Evolutionary conservation across 257 asterid species (phyloP).

Genomic region (Solanum corneliomulleri): DNA sequence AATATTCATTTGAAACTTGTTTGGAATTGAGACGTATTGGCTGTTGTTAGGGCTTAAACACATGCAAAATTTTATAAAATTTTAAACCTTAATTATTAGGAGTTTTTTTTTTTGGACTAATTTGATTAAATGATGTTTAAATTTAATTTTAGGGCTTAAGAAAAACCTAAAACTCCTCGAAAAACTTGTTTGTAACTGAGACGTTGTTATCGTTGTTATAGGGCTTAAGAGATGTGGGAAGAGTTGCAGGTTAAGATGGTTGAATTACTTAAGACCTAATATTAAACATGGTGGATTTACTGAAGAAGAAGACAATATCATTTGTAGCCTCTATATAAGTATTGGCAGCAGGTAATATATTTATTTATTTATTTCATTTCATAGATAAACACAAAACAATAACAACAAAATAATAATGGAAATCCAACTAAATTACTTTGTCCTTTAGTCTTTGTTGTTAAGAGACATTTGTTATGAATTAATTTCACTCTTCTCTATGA

Average conservation of each 20-base stretch:
- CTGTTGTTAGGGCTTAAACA: neutral
- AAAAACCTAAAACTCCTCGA: neutral
- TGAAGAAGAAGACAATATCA: constrained; percentile 94
- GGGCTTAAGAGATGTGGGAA: constrained; percentile 97
- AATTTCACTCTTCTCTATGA: neutral
- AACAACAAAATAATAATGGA: neutral
- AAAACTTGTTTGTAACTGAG: neutral
- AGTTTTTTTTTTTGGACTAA: neutral
- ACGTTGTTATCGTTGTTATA: neutral
- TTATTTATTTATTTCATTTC: neutral
- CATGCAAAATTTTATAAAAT: neutral
- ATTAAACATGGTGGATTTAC: constrained; percentile 93
- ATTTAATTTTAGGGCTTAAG: constrained; percentile 43
- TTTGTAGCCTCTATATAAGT: constrained; percentile 92
- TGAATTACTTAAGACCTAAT: constrained; percentile 83
- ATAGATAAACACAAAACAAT: neutral
- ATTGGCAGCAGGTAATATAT: constrained; percentile 85
- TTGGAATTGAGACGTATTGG: neutral
- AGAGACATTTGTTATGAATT: constrained; percentile 20
- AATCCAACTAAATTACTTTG: constrained; percentile 29
- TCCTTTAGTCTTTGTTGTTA: constrained; percentile 45
- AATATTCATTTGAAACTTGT: neutral
- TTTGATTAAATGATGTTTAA: neutral
- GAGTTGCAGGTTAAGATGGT: constrained; percentile 92
- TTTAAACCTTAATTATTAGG: neutral